A percentile compares a stretch with the other conserved stretches of the same genome.
Evolutionary conservation across 352 stramenopile genomes (phyloP).

Genomic region (Globisporangium cylindrosporum): DNA sequence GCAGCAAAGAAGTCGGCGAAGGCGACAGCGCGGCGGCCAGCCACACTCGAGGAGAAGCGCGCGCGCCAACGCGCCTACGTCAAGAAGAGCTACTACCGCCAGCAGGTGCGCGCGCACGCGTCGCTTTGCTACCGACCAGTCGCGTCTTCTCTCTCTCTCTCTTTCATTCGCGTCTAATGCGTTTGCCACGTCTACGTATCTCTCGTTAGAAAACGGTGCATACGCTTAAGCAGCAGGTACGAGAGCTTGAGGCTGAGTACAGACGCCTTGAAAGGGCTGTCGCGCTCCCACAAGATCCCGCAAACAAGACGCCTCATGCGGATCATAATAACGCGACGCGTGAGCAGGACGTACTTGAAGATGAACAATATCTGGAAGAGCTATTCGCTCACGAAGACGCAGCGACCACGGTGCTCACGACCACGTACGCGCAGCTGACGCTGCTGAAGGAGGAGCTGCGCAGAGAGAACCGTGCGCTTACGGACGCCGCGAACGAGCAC

Average conservation of each 20-base stretch:
- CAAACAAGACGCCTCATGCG: background rate
- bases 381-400: background rate
- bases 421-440: conserved; percentile 49
- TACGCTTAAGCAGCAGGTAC: conserved; percentile 26
- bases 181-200: background rate
- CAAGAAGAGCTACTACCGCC: conserved; percentile 41
- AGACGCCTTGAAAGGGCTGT: conserved; percentile 6
- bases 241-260: conserved; percentile 23
- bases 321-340: background rate
- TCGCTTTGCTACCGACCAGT: background rate
- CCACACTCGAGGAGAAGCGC: conserved; percentile 37
- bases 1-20: background rate
- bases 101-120: conserved; percentile 21
- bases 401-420: conserved; percentile 18
- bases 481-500: conserved; percentile 29
- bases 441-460: conserved; percentile 44
- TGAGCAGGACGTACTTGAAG: background rate
- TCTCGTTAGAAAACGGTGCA: conserved; percentile 26
- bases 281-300: background rate
- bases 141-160: background rate
- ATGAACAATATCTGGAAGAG: background rate
- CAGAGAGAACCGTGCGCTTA: conserved; percentile 45
- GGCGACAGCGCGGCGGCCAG: conserved; percentile 2
- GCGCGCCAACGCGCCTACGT: conserved; percentile 55
- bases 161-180: background rate